Evolutionary conservation across 768 basidiomycete genomes (phyloP), one percentile per base, ranked within the genome.

Genomic region (Tephrocybe sp.): DNA sequence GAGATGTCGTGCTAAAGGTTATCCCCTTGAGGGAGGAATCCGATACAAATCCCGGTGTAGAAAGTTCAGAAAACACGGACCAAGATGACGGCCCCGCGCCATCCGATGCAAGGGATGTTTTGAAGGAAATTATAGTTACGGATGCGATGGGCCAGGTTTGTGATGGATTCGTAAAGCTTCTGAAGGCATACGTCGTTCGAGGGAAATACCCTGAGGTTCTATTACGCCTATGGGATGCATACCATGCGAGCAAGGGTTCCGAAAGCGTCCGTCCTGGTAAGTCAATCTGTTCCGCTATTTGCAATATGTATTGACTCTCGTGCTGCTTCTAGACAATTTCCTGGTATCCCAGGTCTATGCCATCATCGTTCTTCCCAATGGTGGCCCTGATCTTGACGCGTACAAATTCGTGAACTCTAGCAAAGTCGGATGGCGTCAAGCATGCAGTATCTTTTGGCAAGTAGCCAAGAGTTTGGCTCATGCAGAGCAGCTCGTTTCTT

Each of bases 361-460:
- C 2, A 85, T 99, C 59, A 87, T 99, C 51, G 85, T 97, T 15
- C 76, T 98, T 43, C 86, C 89, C 0, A 90, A 98, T 62, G 93
- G 88, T 18, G 97, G 97, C 0, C 80, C 83, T 2, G 97, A 98
- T 66, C 76, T 99, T 26, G 97, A 99, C 65, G 78, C 86, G 4
- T 95, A 88, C 68, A 75, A 73, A 14, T 94, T 98, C 65, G 58
- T 68, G 4, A 73, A 74, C 34, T 60, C 78, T 4, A 65, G 69
- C 24, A 87, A 82, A 67, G 70, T 62, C 18, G 88, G 78, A 4
- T 98, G 96, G 96, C 75, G 76, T 21, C 88, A 98, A 67, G 93
- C 95, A 6, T 86, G 83, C 57, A 88, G 86, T 51, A 68, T 98
- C 21, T 93, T 98, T 67, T 94, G 90, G 89, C 95, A 97, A 68